Evolutionary conservation across 345 rosid genomes (phyloP).

Genomic region (Conringia planisiliqua): DNA sequence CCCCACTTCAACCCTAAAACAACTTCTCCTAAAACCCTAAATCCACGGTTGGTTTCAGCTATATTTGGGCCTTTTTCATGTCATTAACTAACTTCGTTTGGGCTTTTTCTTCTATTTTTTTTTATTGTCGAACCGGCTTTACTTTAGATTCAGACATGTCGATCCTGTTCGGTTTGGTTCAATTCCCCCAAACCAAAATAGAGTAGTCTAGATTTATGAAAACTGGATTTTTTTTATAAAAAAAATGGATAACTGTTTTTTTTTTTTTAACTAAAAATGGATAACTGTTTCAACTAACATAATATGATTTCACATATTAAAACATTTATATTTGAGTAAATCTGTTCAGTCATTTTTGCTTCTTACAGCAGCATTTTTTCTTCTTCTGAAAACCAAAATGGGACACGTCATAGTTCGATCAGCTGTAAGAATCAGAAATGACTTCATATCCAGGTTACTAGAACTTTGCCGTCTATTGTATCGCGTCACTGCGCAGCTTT

Average conservation of each 20-base stretch:
- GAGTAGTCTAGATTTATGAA: not conserved
- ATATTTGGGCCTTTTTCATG: not conserved
- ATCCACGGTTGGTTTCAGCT: not conserved
- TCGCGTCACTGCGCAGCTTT: not conserved
- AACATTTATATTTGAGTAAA: not conserved
- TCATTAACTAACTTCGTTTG: not conserved
- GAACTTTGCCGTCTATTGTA: not conserved
- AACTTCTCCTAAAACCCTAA: conserved; percentile 24
- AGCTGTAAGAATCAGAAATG: too few species aligned
- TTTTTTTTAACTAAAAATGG: too few species aligned
- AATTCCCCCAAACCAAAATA: not conserved
- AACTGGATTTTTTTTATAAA: not conserved
- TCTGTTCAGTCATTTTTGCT: not conserved
- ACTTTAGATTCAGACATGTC: not conserved
- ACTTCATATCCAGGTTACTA: too few species aligned
- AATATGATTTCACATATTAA: not conserved
- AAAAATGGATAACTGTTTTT: too few species aligned
- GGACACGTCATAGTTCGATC: too few species aligned
- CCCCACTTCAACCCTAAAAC: not conserved
- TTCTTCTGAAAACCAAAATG: too few species aligned
- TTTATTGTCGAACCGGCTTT: not conserved
- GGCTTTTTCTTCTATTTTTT: conserved; percentile 12
- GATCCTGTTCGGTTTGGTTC: not conserved
- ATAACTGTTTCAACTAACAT: not conserved
- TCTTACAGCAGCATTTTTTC: not conserved